Base-by-base conservation (phyloP, 2,329 filamentous ascomycete genomes). In the Calonectria fujianensis region DNA sequence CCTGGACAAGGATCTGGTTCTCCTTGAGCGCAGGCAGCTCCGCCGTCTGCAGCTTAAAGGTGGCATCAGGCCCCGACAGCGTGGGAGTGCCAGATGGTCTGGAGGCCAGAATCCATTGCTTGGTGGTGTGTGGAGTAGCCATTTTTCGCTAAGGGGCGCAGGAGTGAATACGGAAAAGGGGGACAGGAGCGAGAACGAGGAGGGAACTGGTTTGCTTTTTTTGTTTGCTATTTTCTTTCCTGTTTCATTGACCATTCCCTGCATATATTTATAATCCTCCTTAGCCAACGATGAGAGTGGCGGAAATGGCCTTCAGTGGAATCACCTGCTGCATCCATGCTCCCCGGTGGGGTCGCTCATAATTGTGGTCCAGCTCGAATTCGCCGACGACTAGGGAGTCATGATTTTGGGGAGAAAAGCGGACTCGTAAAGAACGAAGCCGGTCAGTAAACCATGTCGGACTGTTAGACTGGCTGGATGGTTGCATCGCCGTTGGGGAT, bases 21-120 rank as follows among this genome's bases (percentile, higher is more conserved):
- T 82, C 75, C 61, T 79, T 63, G 35, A 82, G 73, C n/a, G 76
- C 71, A 7, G 81, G 80, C 32, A 82, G 78, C 27, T 75, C 75
- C 10, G 77, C 74, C 0, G 76, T 79, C 74, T 80, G 75, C 7
- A 82, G 73, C 74, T 77, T 77, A 65, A 80, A 82, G 71, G 81
- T 82, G 14, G 81, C 77, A 41, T 82, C 75, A 52, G 77, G 76
- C 24, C 81, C 81, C 1, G 75, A 75, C 37, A 82, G 76, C 35
- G 78, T 71, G 48, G 81, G 81, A 50, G 76, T 76, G 63, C 76
- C 81, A 63, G 74, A 69, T 41, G 81, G 81, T 75, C 79, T 79
- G 61, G 74, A 74, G 73, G 72, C 70, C 29, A 82, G 79, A 70
- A 81, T 68, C 81, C 81, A 82, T 82, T 81, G 81, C 78, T 82